Evolutionary conservation across 768 basidiomycete species (phyloP).

Genomic region (Collybia nuda): DNA sequence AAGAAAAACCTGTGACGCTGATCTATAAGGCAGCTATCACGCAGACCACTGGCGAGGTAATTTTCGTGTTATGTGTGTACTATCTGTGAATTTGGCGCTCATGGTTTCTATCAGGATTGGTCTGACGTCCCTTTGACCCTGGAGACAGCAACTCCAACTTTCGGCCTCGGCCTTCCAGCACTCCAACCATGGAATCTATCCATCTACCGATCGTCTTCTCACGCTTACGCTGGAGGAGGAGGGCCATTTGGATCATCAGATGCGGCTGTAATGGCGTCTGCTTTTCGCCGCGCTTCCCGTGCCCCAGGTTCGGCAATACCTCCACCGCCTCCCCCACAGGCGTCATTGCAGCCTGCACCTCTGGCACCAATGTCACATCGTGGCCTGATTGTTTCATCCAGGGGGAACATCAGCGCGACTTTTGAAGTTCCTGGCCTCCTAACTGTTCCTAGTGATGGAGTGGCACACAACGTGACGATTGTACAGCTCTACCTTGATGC

Average conservation of each 20-base stretch:
- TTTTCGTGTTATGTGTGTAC: background rate
- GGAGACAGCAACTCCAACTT: slow-evolving; percentile 43
- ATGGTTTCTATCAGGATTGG: slow-evolving; percentile 31
- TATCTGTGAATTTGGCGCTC: background rate
- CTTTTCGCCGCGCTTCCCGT: background rate
- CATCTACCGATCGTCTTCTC: slow-evolving; percentile 11
- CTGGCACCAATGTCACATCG: no score
- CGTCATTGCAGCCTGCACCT: no score
- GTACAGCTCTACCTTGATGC: slow-evolving; percentile 24
- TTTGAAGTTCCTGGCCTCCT: slow-evolving; percentile 11
- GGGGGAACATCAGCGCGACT: slow-evolving; percentile 9
- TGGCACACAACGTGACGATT: slow-evolving; percentile 6
- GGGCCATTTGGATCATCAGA: background rate
- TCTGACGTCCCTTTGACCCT: slow-evolving; percentile 38
- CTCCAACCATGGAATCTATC: slow-evolving; percentile 38
- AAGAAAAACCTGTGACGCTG: slow-evolving; percentile 31
- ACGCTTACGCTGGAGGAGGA: background rate
- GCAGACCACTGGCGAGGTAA: slow-evolving; percentile 43
- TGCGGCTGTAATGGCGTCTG: background rate
- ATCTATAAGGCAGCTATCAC: slow-evolving; percentile 38
- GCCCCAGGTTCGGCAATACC: background rate
- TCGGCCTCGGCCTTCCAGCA: slow-evolving; percentile 33
- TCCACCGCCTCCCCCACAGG: no score
- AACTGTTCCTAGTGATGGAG: slow-evolving; percentile 2
- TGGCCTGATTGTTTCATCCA: background rate